Evolutionary conservation across 768 basidiomycete species (phyloP).

Genomic region (Mycena olivaceomarginata): DNA sequence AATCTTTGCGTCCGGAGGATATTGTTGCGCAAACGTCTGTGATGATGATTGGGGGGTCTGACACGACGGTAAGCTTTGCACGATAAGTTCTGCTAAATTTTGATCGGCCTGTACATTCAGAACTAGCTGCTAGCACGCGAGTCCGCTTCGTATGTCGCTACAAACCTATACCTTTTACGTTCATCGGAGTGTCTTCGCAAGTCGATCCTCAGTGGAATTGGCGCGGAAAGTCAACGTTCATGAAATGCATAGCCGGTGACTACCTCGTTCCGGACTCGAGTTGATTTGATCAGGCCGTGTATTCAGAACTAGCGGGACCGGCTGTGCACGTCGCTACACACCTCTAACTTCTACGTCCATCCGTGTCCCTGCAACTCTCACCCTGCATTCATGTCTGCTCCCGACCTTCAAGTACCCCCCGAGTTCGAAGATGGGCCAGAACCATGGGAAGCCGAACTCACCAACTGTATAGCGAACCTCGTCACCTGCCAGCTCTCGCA

Average conservation of each 20-base stretch:
- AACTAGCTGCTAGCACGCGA: too few relatives aligned
- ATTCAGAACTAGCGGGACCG: neutral
- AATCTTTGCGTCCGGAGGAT: too few relatives aligned
- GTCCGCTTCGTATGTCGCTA: too few relatives aligned
- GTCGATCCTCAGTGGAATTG: too few relatives aligned
- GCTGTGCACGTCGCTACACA: neutral
- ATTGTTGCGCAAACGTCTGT: too few relatives aligned
- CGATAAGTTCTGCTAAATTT: too few relatives aligned
- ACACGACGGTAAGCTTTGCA: too few relatives aligned
- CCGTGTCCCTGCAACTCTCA: neutral
- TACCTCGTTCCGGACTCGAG: neutral
- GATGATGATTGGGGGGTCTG: too few relatives aligned
- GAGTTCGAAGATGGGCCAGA: neutral
- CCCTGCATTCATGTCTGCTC: neutral
- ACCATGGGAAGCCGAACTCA: neutral
- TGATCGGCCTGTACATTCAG: too few relatives aligned
- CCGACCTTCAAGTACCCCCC: neutral
- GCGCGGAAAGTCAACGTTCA: too few relatives aligned
- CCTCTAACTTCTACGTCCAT: neutral
- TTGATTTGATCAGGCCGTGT: neutral
- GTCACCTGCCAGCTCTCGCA: slow-evolving; percentile 10
- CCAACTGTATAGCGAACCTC: neutral
- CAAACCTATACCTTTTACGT: too few relatives aligned
- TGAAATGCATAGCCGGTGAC: neutral
- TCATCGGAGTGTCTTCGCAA: too few relatives aligned